These are phyloP conservation scores for Stachybotrys echinatus DNA, from an alignment of 2,329 filamentous ascomycete species.

Conservation along the genomic window DNA sequence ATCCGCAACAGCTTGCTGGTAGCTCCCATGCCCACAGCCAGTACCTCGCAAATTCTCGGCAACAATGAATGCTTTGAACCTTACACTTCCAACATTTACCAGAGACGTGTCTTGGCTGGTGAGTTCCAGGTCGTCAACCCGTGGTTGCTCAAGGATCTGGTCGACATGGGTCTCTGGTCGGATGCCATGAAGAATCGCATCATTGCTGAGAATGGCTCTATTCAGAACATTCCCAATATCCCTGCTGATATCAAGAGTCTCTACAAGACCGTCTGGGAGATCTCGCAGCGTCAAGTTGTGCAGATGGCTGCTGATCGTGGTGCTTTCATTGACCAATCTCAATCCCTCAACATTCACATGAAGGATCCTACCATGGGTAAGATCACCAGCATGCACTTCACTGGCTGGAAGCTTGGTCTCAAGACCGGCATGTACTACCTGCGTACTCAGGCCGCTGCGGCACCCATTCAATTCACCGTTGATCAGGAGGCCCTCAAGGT, in stretches of 20 bases:
- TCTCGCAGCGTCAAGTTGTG: slow-evolving; percentile 89
- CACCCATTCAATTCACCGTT: slow-evolving; percentile 98
- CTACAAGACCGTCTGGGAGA: slow-evolving; percentile 99
- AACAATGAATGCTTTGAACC: slow-evolving; percentile 99
- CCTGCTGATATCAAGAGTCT: slow-evolving; percentile 91
- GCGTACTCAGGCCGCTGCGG: slow-evolving; percentile 92
- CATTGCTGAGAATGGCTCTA: slow-evolving; percentile 91
- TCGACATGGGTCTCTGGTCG: slow-evolving; percentile 97
- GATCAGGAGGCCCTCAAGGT: slow-evolving; percentile 93
- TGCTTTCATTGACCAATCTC: slow-evolving; percentile 97
- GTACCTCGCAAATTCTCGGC: slow-evolving; percentile 94
- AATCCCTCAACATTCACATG: slow-evolving; percentile 99
- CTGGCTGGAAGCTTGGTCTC: slow-evolving; percentile 96
- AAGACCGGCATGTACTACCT: slow-evolving; percentile 99
- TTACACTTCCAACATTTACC: slow-evolving; percentile 99
- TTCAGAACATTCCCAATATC: slow-evolving; percentile 96
- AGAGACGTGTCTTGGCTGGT: slow-evolving; percentile 91
- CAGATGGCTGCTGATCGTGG: slow-evolving; percentile 98
- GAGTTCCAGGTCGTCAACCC: slow-evolving; percentile 99
- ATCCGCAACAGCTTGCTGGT: slow-evolving; percentile 93
- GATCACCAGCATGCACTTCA: slow-evolving; percentile 99
- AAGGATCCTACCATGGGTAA: slow-evolving; percentile 99
- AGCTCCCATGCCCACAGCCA: slow-evolving; percentile 96
- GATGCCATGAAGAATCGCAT: slow-evolving; percentile 99
- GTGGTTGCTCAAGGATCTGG: slow-evolving; percentile 95